Conservation (phyloP, 1,284 basidiomycete species). For the Rhodotorula sp. region DNA sequence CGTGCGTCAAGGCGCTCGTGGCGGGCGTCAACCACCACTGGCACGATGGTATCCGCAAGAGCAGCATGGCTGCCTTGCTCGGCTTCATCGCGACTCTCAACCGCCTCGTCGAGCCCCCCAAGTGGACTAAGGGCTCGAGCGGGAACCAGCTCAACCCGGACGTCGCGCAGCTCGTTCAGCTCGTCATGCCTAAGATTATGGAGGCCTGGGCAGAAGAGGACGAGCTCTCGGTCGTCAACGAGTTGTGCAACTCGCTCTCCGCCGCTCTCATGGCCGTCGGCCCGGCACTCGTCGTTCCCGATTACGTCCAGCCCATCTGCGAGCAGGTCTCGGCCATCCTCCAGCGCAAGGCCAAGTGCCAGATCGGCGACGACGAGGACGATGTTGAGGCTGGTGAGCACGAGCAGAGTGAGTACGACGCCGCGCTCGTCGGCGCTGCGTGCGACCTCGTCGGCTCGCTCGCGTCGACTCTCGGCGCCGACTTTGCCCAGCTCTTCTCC, state of each 20-base stretch:
- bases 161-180: constrained; percentile 77
- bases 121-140: constrained; percentile 73
- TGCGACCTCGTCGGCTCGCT: constrained; percentile 91
- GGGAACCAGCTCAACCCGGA: constrained; percentile 47
- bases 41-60: constrained; percentile 97
- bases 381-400: constrained; percentile 61
- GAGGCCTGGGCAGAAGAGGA: constrained; percentile 94
- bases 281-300: constrained; percentile 42
- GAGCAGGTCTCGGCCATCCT: constrained; percentile 77
- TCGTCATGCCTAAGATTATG: constrained; percentile 71
- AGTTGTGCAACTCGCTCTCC: constrained; percentile 45
- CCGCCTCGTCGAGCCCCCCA: constrained; percentile 73
- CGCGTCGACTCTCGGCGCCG: constrained; percentile 68
- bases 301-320: constrained; percentile 70
- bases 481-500: constrained; percentile 80
- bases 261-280: constrained; percentile 43
- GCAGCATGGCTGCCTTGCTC: constrained; percentile 82
- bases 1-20: constrained; percentile 75
- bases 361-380: constrained; percentile 93
- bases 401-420: constrained; percentile 89
- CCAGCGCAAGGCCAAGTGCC: constrained; percentile 89
- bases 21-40: constrained; percentile 78
- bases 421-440: constrained; percentile 88
- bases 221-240: constrained; percentile 62
- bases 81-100: constrained; percentile 91